phyloP scores from a whole-genome alignment of 2,329 filamentous ascomycete genomes.

The Clonostachys chloroleuca region DNA sequence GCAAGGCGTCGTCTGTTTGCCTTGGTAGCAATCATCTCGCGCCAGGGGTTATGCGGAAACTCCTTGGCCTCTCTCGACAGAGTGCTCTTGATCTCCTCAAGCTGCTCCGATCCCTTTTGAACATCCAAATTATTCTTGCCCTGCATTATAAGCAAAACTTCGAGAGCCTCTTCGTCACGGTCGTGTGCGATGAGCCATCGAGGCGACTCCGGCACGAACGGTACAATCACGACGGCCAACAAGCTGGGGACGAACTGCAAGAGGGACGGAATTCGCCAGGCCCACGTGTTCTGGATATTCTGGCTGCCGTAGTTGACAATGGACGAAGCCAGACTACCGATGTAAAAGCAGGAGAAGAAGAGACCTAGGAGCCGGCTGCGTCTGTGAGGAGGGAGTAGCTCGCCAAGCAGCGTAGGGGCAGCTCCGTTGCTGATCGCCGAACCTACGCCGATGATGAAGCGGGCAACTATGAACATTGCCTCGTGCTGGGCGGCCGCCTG shows the following conservation, averaged over 20 bases:
- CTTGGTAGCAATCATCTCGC: conserved; percentile 12
- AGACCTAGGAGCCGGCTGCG: conserved; percentile 10
- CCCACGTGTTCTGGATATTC: conserved; percentile 19
- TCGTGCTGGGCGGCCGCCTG: conserved; percentile 44
- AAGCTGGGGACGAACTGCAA: conserved; percentile 19
- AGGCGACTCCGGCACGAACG: conserved; percentile 20
- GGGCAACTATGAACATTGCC: conserved; percentile 41
- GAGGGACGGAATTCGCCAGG: conserved; percentile 23
- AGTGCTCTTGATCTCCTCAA: conserved; percentile 13
- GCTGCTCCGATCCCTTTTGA: conserved; percentile 2
- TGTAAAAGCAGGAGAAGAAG: conserved; percentile 17
- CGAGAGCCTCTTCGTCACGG: conserved; percentile 18
- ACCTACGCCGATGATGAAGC: conserved; percentile 43
- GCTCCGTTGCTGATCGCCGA: conserved; percentile 33
- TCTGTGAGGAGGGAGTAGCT: conserved; percentile 32
- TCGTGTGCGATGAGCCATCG: conserved; percentile 26
- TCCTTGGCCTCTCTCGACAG: conserved; percentile 13
- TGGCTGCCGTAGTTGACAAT: conserved; percentile 18
- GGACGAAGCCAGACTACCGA: conserved; percentile 18
- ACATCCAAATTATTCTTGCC: conserved; percentile 26
- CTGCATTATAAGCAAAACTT: conserved; percentile 32
- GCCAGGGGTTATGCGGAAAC: conserved; percentile 17
- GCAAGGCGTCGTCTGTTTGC: conserved; percentile 15
- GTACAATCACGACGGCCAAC: conserved; percentile 4
- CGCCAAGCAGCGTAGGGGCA: conserved; percentile 38